phyloP scores from a whole-genome alignment of 495 filamentous ascomycete genomes.

The Penicillium daleae region DNA sequence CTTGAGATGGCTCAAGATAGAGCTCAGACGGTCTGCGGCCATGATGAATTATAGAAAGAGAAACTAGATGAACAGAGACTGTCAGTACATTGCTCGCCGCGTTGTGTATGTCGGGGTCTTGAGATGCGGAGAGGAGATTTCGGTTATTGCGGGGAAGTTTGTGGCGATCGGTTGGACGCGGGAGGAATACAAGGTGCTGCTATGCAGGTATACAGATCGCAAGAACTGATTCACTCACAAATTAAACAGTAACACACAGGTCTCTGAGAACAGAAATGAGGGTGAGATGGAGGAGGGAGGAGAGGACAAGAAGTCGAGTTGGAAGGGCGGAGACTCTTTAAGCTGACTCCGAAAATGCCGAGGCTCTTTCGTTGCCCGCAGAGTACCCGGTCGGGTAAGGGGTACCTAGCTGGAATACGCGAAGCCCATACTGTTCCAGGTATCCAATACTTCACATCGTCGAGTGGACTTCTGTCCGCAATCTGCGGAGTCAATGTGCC shows the following conservation, averaged over 20 bases:
- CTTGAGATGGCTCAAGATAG: constrained; percentile 84
- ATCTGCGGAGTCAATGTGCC: constrained; percentile 9
- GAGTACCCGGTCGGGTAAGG: constrained; percentile 20
- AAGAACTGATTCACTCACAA: constrained; percentile 20
- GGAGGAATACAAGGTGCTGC: background rate
- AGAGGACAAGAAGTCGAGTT: constrained; percentile 5
- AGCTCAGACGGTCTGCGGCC: constrained; percentile 83
- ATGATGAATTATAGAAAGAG: constrained; percentile 52
- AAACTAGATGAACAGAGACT: background rate
- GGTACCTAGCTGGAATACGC: background rate
- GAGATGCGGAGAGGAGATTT: constrained; percentile 8
- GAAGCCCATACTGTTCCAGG: background rate
- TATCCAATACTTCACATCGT: constrained; percentile 11
- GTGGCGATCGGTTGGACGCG: constrained; percentile 2
- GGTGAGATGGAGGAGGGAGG: constrained; percentile 6
- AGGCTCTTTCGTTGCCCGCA: constrained; percentile 24
- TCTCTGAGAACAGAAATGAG: constrained; percentile 3
- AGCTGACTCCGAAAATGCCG: constrained; percentile 31
- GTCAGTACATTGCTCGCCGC: background rate
- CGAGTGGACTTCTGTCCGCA: constrained; percentile 1
- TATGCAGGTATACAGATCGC: background rate
- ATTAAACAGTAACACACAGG: constrained; percentile 7
- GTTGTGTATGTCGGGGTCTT: background rate
- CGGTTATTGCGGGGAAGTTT: constrained; percentile 33
- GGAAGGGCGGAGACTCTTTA: constrained; percentile 18